Percentiles rank a stretch among this genome's conserved stretches.
Evolutionary conservation across 1,284 basidiomycete genomes (phyloP).

Genomic region (Hymenochaete sp.): DNA sequence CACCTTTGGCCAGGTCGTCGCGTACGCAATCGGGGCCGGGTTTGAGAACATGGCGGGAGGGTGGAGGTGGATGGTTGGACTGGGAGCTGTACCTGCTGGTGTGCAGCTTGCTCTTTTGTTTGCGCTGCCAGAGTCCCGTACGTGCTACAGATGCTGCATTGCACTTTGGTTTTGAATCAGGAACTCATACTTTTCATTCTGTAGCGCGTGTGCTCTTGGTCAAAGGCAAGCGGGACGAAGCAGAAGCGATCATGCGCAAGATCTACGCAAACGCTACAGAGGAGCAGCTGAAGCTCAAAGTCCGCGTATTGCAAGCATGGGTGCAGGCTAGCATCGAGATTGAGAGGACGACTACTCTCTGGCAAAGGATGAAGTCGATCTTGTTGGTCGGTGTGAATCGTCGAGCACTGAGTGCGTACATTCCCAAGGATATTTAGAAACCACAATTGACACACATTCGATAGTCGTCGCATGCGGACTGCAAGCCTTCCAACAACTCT

Average conservation of each 20-base stretch:
- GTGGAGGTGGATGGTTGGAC: conserved; percentile 81
- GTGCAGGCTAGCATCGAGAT: conserved; percentile 60
- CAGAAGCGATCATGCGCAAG: conserved; percentile 46
- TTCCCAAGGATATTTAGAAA: background rate
- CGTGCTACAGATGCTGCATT: conserved; percentile 22
- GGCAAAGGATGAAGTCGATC: conserved; percentile 48
- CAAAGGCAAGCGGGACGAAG: conserved; percentile 41
- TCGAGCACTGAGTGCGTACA: conserved; percentile 54
- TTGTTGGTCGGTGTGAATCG: conserved; percentile 51
- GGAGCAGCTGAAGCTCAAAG: conserved; percentile 61
- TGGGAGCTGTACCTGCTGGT: conserved; percentile 60
- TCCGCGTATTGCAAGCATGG: conserved; percentile 49
- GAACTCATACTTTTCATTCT: background rate
- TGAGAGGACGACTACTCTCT: conserved; percentile 51
- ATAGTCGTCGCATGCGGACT: conserved; percentile 69
- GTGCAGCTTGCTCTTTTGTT: conserved; percentile 54
- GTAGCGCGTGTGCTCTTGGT: conserved; percentile 64
- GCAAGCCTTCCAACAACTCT: conserved; percentile 77
- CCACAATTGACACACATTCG: background rate
- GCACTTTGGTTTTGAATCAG: background rate
- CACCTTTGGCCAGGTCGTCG: conserved; percentile 64
- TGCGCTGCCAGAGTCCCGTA: conserved; percentile 73
- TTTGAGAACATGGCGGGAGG: conserved; percentile 57
- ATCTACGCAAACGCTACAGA: conserved; percentile 61
- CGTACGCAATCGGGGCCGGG: conserved; percentile 68